Percentiles rank a stretch among this genome's conserved stretches.
phyloP scores from a whole-genome alignment of 1,284 basidiomycete species.

The Sporisorium scitamineum region DNA sequence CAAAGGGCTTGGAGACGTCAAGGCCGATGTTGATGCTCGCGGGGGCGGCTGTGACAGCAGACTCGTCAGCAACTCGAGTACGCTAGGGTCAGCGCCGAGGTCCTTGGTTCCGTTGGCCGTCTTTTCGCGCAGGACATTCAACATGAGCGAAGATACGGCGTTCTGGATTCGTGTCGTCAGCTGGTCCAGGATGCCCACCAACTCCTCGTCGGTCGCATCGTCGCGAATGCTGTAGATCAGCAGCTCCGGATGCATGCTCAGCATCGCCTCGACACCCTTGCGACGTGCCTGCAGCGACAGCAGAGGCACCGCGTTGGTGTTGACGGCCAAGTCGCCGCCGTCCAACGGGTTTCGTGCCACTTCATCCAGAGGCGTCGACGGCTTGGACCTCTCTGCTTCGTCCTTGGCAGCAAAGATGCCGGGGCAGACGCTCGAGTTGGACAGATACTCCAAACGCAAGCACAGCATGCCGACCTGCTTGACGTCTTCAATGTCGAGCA shows the following conservation, averaged over 20 bases:
- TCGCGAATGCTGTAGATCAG: conserved; percentile 63
- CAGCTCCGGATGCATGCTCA: conserved; percentile 60
- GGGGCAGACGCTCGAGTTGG: conserved; percentile 75
- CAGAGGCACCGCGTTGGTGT: conserved; percentile 2
- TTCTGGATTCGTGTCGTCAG: conserved; percentile 66
- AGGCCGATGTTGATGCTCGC: background rate
- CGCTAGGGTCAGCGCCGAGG: conserved; percentile 14
- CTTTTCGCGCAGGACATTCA: conserved; percentile 40
- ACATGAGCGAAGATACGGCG: conserved; percentile 45
- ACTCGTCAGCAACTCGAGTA: conserved; percentile 33
- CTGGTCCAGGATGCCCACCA: conserved; percentile 60
- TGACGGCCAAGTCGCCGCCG: background rate
- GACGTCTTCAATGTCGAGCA: conserved; percentile 81
- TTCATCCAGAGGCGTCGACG: conserved; percentile 37
- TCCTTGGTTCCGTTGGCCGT: conserved; percentile 23
- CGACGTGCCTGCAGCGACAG: conserved; percentile 49
- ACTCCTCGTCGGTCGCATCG: conserved; percentile 66
- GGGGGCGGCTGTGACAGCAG: conserved; percentile 27
- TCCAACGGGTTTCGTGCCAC: conserved; percentile 27
- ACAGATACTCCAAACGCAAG: conserved; percentile 84
- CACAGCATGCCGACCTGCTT: conserved; percentile 81
- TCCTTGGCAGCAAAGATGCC: conserved; percentile 43
- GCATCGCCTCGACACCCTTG: conserved; percentile 55
- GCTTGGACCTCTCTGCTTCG: conserved; percentile 34
- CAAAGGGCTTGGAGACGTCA: conserved; percentile 13